Evolutionary conservation across 257 asterid species (phyloP).

Genomic region (Cynanchum wilfordii): DNA sequence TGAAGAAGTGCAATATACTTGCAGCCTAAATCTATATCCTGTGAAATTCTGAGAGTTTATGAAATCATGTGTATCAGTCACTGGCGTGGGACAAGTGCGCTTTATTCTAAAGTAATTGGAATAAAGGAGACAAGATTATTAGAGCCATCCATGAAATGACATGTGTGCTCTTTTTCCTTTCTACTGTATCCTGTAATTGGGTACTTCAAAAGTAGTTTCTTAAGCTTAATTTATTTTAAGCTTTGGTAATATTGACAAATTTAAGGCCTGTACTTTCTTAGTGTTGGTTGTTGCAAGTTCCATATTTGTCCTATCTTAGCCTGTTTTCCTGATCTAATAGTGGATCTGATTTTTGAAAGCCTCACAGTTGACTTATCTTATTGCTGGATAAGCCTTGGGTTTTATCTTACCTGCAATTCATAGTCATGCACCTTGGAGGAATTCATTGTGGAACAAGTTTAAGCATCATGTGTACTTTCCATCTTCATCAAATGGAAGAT

Average conservation of each 20-base stretch:
- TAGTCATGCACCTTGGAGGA: not conserved
- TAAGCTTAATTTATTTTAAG: not conserved
- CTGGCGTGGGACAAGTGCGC: too few species aligned
- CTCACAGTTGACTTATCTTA: not conserved
- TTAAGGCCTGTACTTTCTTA: not conserved
- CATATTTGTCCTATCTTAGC: not conserved
- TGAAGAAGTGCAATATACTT: too few species aligned
- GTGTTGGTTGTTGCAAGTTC: not conserved
- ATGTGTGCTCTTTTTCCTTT: not conserved
- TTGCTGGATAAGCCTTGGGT: not conserved
- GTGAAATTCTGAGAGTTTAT: too few species aligned
- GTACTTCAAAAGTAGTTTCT: not conserved
- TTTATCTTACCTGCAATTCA: not conserved
- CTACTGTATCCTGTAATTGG: not conserved
- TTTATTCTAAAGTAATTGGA: not conserved
- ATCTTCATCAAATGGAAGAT: not conserved
- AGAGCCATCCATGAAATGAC: too few species aligned
- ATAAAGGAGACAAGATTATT: not conserved
- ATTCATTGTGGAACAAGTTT: not conserved
- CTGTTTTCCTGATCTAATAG: not conserved
- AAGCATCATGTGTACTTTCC: not conserved
- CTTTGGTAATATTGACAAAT: not conserved
- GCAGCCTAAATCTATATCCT: too few species aligned
- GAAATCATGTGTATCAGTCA: not conserved
- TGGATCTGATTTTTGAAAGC: not conserved